These are phyloP conservation scores for Oenanthe sinensis DNA, from an alignment of 129 eudicot genomes.

Conservation along the genomic window DNA sequence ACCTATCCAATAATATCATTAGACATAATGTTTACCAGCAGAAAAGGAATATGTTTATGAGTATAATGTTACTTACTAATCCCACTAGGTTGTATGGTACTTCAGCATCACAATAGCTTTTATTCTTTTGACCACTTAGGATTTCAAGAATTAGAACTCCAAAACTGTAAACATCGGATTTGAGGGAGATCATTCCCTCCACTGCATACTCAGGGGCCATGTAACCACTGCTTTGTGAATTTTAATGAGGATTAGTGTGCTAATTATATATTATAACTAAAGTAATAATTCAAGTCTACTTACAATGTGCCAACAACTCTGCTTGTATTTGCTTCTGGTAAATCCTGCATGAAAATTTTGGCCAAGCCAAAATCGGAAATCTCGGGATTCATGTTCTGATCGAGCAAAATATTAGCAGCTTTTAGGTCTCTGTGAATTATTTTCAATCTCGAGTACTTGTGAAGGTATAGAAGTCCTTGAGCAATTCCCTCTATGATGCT, in stretches of 20 bases:
- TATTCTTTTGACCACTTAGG: constrained; percentile 28
- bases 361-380: constrained; percentile 8
- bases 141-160: constrained; percentile 34
- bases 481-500: constrained; percentile 9
- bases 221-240: constrained; percentile 10
- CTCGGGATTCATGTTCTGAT: constrained; percentile 8
- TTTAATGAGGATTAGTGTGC: neutral
- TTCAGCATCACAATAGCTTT: constrained; percentile 20
- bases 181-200: constrained; percentile 22
- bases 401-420: constrained; percentile 11
- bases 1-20: constrained; percentile 13
- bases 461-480: constrained; percentile 7
- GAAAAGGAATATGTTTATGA: neutral
- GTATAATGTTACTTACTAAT: no score
- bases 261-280: neutral
- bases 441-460: constrained; percentile 1
- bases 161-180: constrained; percentile 34
- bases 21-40: neutral
- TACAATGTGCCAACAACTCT: constrained; percentile 47
- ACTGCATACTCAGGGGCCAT: constrained; percentile 38
- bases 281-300: constrained; percentile 8
- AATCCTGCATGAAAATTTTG: constrained; percentile 3
- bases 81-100: no score
- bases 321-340: constrained; percentile 27
- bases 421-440: constrained; percentile 4